Base-by-base conservation (phyloP, 306 rosid species). In the Cicer chorassanicum region DNA sequence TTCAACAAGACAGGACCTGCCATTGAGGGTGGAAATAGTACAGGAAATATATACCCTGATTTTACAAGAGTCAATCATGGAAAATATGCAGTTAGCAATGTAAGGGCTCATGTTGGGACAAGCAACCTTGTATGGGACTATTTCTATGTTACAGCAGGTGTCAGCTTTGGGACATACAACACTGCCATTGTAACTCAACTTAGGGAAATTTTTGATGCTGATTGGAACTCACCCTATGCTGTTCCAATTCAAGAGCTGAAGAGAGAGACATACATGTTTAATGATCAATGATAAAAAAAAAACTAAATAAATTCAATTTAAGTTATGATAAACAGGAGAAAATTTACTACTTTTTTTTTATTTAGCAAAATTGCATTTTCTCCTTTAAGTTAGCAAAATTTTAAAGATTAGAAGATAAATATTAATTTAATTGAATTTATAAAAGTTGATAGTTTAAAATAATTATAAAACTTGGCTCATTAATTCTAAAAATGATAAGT, bases 61-160 rank as follows among this genome's bases (percentile, higher is more conserved):
- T 93, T 66, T 68, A 82, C 85, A 7, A 84, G 97, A 79, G 98
- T 93, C 15, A 90, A 93, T 76, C 98, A 93, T 71, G 98, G 96
- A 40, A 94, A 94, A 79, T 94, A 88, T 81, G 96, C 90, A 46
- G 93, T 88, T 24, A 91, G 95, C 12, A 82, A 91, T 60, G 84
- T 78, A 36, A 84, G 96, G 70, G 97, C 98, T 3, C 91, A 94
- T 62, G 83, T 94, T 68, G 93, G 96, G 14, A 94, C 96, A 10
- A 94, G 97, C 84, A 94, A 91, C 82, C 96, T 94, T 72, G 53
- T 85, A 14, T 91, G 98, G 98, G 97, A 94, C 82, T 94, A 94
- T 82, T 93, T 91, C 70, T 91, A 90, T 49, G 81, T 88, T 14
- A 94, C 96, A 60, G 84, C 93, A 19, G 98, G 97, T 14, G 89